phyloP scores from a whole-genome alignment of 2,329 filamentous ascomycete genomes.

The Ophiobolus disseminans region DNA sequence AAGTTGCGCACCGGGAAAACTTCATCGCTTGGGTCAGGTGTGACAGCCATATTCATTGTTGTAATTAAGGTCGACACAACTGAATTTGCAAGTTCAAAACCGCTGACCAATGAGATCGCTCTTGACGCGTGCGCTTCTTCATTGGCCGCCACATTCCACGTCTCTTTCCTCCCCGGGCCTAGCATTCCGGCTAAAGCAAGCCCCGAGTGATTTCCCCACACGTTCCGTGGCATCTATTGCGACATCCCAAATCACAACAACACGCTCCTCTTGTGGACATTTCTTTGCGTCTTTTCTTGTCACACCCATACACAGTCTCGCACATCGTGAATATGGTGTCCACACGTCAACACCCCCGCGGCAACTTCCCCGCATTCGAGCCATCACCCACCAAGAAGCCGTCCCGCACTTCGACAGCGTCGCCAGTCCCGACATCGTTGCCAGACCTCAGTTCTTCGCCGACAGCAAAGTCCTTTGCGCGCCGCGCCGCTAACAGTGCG shows the following conservation, averaged over 20 bases:
- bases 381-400: conserved; percentile 46
- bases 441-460: conserved; percentile 28
- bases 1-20: too few relatives aligned
- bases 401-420: conserved; percentile 43
- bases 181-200: conserved; percentile 12
- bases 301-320: background rate
- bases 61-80: too few relatives aligned
- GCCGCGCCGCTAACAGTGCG: conserved; percentile 32
- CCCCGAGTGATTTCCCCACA: conserved; percentile 10
- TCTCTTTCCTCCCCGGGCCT: conserved; percentile 5
- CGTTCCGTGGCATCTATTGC: conserved; percentile 1
- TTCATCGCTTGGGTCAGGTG: too few relatives aligned
- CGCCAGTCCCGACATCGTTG: conserved; percentile 35
- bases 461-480: conserved; percentile 23
- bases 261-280: background rate
- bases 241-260: conserved; percentile 12
- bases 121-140: too few relatives aligned
- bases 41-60: too few relatives aligned
- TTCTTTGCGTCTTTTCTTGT: background rate
- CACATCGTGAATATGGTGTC: conserved; percentile 43
- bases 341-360: conserved; percentile 47
- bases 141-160: background rate
- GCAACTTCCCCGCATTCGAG: conserved; percentile 45
- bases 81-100: too few relatives aligned
- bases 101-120: too few relatives aligned